phyloP scores from a whole-genome alignment of 805 yeast genomes.

The Isabelozyma pseudorhagii region DNA sequence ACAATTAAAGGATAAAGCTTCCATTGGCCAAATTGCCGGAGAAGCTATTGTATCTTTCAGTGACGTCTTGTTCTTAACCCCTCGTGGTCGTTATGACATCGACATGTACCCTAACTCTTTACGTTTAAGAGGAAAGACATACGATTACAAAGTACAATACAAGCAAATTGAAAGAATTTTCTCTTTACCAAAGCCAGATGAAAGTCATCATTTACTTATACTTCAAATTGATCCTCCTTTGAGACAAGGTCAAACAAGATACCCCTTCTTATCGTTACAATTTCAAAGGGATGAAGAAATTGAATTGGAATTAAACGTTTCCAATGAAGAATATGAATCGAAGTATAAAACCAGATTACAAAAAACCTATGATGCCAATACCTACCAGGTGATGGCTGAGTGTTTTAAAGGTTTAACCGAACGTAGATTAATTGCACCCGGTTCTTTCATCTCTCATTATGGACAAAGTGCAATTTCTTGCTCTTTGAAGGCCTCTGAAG shows the following conservation, averaged over 20 bases:
- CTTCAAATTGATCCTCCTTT: constrained; percentile 95
- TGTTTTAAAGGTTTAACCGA: constrained; percentile 89
- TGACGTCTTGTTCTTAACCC: constrained; percentile 89
- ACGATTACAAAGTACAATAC: constrained; percentile 93
- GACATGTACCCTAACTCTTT: constrained; percentile 87
- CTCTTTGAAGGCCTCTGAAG: constrained; percentile 93
- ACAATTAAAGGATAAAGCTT: constrained; percentile 87
- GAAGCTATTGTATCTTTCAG: constrained; percentile 92
- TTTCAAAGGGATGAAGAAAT: constrained; percentile 87
- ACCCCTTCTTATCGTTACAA: constrained; percentile 88
- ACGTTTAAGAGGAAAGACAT: constrained; percentile 94
- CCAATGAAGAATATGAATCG: constrained; percentile 73
- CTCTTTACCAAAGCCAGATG: constrained; percentile 92
- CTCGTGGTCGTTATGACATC: constrained; percentile 97
- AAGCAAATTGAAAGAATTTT: constrained; percentile 87
- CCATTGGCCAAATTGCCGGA: constrained; percentile 90
- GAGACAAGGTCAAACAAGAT: constrained; percentile 97
- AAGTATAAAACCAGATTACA: constrained; percentile 73
- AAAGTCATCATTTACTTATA: constrained; percentile 80
- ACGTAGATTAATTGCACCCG: constrained; percentile 80
- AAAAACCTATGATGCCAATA: constrained; percentile 76
- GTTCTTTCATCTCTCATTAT: constrained; percentile 71
- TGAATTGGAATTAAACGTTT: constrained; percentile 82
- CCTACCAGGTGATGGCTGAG: constrained; percentile 83
- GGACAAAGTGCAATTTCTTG: constrained; percentile 86